Conservation (phyloP, 352 stramenopile species). For the Thraustochytrium sp. region DNA sequence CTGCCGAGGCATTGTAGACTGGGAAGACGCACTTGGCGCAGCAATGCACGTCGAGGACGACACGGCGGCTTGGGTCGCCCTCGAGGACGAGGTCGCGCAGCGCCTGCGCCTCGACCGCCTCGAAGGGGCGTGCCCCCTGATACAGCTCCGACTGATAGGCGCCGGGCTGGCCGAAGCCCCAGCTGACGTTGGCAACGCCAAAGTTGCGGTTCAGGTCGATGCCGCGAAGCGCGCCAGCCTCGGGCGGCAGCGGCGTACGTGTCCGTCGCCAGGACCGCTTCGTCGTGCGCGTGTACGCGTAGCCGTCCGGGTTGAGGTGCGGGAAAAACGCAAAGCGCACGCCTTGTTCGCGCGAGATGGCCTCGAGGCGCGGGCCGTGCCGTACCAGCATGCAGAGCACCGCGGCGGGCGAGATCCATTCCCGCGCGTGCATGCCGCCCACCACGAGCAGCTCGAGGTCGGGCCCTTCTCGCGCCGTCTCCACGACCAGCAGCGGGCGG, state of each 20-base stretch:
- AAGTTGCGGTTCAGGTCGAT: slow-evolving; percentile 44
- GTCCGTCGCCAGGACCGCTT: slow-evolving; percentile 5
- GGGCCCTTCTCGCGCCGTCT: neutral
- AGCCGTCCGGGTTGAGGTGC: slow-evolving; percentile 37
- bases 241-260: neutral
- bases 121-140: slow-evolving; percentile 17
- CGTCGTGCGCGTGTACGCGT: slow-evolving; percentile 21
- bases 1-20: neutral
- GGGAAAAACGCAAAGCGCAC: neutral
- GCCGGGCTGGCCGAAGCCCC: neutral
- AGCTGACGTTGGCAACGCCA: neutral
- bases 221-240: neutral
- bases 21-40: slow-evolving; percentile 33
- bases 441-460: neutral
- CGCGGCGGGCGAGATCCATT: slow-evolving; percentile 28
- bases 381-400: slow-evolving; percentile 19
- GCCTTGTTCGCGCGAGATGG: neutral
- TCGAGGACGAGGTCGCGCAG: neutral
- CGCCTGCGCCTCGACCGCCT: neutral
- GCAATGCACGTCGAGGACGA: slow-evolving; percentile 41
- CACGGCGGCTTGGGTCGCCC: neutral
- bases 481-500: neutral
- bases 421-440: slow-evolving; percentile 33
- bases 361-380: neutral
- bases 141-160: slow-evolving; percentile 31